A percentile compares a stretch with the other conserved stretches of the same genome.
Evolutionary conservation across 129 eudicot genomes (phyloP).

Genomic region (Chrysanthemum makinoi): DNA sequence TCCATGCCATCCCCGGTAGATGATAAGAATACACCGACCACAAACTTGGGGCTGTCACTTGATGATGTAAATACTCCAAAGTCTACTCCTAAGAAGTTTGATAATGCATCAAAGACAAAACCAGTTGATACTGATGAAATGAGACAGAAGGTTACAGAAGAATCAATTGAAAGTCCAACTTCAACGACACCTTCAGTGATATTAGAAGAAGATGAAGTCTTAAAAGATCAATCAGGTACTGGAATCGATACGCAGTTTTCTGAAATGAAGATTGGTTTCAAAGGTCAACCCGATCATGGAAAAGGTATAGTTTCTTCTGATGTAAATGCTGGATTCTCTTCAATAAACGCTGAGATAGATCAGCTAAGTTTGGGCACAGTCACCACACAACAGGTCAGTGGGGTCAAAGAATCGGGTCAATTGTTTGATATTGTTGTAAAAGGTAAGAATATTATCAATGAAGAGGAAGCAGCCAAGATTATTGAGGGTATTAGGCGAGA

Average conservation of each 20-base stretch:
- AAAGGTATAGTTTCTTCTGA: slow-evolving; percentile 18
- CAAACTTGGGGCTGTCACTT: slow-evolving; percentile 19
- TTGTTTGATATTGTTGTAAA: slow-evolving; percentile 57
- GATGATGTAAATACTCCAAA: slow-evolving; percentile 35
- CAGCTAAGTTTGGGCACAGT: slow-evolving; percentile 28
- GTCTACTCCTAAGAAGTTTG: slow-evolving; percentile 53
- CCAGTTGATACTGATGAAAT: no score
- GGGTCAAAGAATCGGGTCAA: slow-evolving; percentile 55
- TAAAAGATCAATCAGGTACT: not conserved
- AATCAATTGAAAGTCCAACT: not conserved
- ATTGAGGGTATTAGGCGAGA: slow-evolving; percentile 82
- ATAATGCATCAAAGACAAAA: no score
- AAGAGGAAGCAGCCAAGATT: slow-evolving; percentile 41
- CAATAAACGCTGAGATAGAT: slow-evolving; percentile 25
- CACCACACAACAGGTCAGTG: slow-evolving; percentile 48
- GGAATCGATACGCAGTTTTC: slow-evolving; percentile 1
- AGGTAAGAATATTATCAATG: slow-evolving; percentile 30
- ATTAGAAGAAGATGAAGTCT: not conserved
- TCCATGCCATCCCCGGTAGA: not conserved
- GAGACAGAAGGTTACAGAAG: not conserved
- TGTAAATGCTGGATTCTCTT: not conserved
- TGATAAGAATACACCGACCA: slow-evolving; percentile 24
- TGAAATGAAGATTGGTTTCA: slow-evolving; percentile 5
- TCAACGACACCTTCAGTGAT: not conserved
- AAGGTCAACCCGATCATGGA: slow-evolving; percentile 18